Conservation (phyloP, 192 early-diverging fungal genomes). For the Coemansia sp. region DNA sequence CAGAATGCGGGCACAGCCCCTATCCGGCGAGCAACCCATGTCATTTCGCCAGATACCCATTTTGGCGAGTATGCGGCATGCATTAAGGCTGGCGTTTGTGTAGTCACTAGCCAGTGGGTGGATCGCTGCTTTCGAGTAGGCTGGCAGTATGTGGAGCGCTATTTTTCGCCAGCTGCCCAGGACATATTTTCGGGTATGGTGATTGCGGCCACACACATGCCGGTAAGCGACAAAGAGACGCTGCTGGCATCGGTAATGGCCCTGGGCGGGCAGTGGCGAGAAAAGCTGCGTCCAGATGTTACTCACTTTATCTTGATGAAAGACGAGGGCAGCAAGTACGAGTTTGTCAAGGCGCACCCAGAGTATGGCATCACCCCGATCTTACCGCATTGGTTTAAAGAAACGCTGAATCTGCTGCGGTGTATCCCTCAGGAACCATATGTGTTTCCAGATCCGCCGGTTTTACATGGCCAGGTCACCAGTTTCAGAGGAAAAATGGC, state of each 20-base stretch:
- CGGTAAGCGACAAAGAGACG: conserved; percentile 36
- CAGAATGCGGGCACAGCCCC: background rate
- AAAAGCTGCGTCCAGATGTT: conserved; percentile 39
- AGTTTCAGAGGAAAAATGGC: background rate
- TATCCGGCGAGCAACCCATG: conserved; percentile 27
- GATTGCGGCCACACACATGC: conserved; percentile 39
- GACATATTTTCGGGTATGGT: conserved; percentile 54
- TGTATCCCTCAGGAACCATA: conserved; percentile 55
- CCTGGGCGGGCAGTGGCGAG: conserved; percentile 51
- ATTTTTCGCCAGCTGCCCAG: conserved; percentile 28
- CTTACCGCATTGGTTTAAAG: conserved; percentile 74
- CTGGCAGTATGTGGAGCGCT: conserved; percentile 39
- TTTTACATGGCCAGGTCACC: conserved; percentile 24
- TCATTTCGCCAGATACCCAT: conserved; percentile 40
- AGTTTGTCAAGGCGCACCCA: conserved; percentile 39
- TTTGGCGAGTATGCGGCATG: conserved; percentile 49
- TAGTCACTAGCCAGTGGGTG: conserved; percentile 49
- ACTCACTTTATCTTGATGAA: conserved; percentile 44
- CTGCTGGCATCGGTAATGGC: conserved; percentile 47
- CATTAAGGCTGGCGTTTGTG: conserved; percentile 24
- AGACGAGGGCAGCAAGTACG: conserved; percentile 47
- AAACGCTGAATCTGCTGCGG: conserved; percentile 58
- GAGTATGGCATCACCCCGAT: conserved; percentile 59
- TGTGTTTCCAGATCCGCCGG: conserved; percentile 51
- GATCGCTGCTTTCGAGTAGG: conserved; percentile 27